Percentiles rank a stretch among this genome's conserved stretches.
phyloP scores from a whole-genome alignment of 2,329 filamentous ascomycete species.

The Aschersonia sp. region DNA sequence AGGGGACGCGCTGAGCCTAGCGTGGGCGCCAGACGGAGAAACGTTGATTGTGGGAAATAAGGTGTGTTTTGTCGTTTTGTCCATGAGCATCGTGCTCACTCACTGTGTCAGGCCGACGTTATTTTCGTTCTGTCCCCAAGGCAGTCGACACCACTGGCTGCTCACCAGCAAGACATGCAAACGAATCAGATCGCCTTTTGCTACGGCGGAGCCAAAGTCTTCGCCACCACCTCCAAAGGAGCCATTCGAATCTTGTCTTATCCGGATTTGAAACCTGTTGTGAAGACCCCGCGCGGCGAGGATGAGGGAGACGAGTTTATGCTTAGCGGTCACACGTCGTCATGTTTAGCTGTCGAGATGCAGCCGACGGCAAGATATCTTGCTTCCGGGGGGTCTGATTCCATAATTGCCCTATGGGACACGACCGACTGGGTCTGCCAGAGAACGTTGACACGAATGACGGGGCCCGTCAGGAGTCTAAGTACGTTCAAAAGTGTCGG shows the following conservation, averaged over 20 bases:
- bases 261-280: constrained; percentile 43
- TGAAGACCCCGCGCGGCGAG: constrained; percentile 31
- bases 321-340: constrained; percentile 59
- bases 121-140: constrained; percentile 49
- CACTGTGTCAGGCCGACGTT: constrained; percentile 35
- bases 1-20: constrained; percentile 55
- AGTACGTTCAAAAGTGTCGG: constrained; percentile 25
- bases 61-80: constrained; percentile 24
- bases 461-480: constrained; percentile 55
- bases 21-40: constrained; percentile 59
- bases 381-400: constrained; percentile 63
- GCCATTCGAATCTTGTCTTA: constrained; percentile 56
- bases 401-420: constrained; percentile 64
- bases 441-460: constrained; percentile 54
- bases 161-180: constrained; percentile 46
- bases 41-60: constrained; percentile 60
- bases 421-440: constrained; percentile 65
- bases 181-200: constrained; percentile 65
- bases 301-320: constrained; percentile 35
- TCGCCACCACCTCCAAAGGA: constrained; percentile 59
- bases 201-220: constrained; percentile 57
- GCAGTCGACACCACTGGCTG: constrained; percentile 37
- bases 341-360: constrained; percentile 53
- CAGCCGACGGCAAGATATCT: constrained; percentile 59
- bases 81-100: too few species aligned